phyloP scores from a whole-genome alignment of 2,329 filamentous ascomycete species.

The Harringtonia lauricola region DNA sequence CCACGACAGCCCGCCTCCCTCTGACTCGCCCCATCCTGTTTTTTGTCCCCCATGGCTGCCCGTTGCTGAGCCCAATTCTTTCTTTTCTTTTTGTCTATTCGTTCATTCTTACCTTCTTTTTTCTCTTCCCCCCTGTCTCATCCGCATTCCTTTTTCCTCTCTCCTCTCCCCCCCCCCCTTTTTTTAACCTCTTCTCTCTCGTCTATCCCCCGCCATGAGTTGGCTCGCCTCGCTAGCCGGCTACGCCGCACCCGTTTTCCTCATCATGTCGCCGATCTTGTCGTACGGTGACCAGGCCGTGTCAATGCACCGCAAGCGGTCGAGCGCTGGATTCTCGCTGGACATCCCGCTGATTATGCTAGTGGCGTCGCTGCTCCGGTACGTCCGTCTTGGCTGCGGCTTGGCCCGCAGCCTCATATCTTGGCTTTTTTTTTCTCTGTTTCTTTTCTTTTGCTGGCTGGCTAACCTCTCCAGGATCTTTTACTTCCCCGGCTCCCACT shows the following conservation, averaged over 20 bases:
- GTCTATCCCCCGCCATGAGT: slow-evolving; percentile 17
- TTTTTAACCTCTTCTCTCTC: not conserved
- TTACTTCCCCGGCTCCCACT: slow-evolving; percentile 57
- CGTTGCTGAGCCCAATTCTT: too few relatives aligned
- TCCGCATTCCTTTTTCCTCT: not conserved
- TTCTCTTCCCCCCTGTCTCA: not conserved
- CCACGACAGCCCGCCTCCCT: too few relatives aligned
- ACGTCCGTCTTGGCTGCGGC: slow-evolving; percentile 10
- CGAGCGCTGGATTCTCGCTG: slow-evolving; percentile 42
- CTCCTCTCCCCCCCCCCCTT: not conserved
- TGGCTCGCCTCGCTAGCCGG: slow-evolving; percentile 39
- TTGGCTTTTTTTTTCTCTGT: not conserved
- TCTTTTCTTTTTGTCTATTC: not conserved
- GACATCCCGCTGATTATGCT: slow-evolving; percentile 66
- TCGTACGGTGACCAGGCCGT: slow-evolving; percentile 56
- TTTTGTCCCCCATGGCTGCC: too few relatives aligned
- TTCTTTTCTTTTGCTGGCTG: too few relatives aligned
- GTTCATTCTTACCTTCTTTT: not conserved
- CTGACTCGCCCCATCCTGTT: too few relatives aligned
- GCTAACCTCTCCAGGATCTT: slow-evolving; percentile 43
- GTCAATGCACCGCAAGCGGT: slow-evolving; percentile 52
- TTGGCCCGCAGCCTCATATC: not conserved
- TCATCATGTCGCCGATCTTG: slow-evolving; percentile 51
- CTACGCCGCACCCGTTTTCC: slow-evolving; percentile 50
- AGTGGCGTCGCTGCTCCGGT: slow-evolving; percentile 56